Conservation (phyloP, 805 yeast species). For the Wickerhamomyces canadensis region DNA sequence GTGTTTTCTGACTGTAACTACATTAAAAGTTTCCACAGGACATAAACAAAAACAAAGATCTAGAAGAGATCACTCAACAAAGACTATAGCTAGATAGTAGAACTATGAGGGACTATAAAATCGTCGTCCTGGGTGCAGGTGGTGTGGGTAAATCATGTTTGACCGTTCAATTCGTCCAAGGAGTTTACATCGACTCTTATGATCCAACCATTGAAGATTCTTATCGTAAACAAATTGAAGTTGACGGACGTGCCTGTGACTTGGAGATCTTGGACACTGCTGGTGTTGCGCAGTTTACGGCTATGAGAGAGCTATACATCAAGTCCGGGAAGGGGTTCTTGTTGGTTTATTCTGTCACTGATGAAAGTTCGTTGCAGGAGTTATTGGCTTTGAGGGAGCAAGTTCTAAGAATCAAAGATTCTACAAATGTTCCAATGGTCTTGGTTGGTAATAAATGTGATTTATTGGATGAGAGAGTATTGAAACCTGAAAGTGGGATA, state of each 20-base stretch:
- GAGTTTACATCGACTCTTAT: slow-evolving; percentile 82
- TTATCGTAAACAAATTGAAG: slow-evolving; percentile 79
- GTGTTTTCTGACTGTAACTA: no score
- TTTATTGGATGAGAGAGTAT: slow-evolving; percentile 64
- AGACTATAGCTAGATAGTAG: neutral
- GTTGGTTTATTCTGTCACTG: slow-evolving; percentile 80
- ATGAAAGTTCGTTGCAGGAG: slow-evolving; percentile 71
- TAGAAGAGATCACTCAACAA: neutral
- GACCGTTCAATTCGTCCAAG: slow-evolving; percentile 89
- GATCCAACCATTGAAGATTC: slow-evolving; percentile 98
- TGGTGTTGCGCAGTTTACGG: slow-evolving; percentile 92
- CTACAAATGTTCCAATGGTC: slow-evolving; percentile 77
- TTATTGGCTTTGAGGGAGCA: slow-evolving; percentile 76
- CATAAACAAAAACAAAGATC: slow-evolving; percentile 13
- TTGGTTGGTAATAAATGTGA: slow-evolving; percentile 91
- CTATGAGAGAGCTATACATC: slow-evolving; percentile 86
- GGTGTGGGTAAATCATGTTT: slow-evolving; percentile 96
- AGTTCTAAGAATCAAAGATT: slow-evolving; percentile 76
- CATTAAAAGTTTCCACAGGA: no score
- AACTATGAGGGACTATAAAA: slow-evolving; percentile 60
- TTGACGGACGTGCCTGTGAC: slow-evolving; percentile 83
- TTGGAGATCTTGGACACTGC: slow-evolving; percentile 89
- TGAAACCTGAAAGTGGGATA: slow-evolving; percentile 77
- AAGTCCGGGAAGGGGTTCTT: slow-evolving; percentile 89
- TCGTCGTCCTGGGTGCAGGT: slow-evolving; percentile 93